phyloP scores from a whole-genome alignment of 805 yeast genomes.

The Kluyveromyces siamensis region DNA sequence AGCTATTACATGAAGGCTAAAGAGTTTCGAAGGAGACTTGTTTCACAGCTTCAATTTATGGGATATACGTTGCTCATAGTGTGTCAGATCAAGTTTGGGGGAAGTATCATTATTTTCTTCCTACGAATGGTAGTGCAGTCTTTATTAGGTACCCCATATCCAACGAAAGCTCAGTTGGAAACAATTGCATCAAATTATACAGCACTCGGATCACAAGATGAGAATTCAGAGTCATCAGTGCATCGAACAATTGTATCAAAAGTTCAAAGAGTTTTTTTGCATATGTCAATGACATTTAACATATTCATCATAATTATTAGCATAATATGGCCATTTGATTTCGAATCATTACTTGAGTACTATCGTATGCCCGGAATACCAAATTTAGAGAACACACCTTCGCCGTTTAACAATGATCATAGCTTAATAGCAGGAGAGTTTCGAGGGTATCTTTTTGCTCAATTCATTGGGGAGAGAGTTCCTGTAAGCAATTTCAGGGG shows the following conservation, averaged over 20 bases:
- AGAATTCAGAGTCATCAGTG: neutral
- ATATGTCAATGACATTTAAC: conserved; percentile 15
- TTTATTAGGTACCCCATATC: conserved; percentile 34
- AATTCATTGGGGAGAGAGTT: conserved; percentile 39
- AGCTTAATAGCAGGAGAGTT: conserved; percentile 23
- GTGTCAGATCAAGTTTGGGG: conserved; percentile 22
- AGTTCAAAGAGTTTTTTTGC: neutral
- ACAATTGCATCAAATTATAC: conserved; percentile 14
- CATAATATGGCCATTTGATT: conserved; percentile 26
- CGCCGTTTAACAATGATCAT: conserved; percentile 19
- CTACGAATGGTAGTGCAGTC: conserved; percentile 32
- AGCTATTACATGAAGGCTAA: neutral
- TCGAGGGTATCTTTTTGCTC: conserved; percentile 33
- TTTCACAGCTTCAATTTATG: conserved; percentile 11
- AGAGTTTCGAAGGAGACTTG: conserved; percentile 17
- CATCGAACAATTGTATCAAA: neutral
- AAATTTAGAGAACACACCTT: conserved; percentile 24
- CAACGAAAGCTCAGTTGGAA: conserved; percentile 21
- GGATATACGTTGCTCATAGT: conserved; percentile 18
- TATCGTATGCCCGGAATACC: conserved; percentile 4
- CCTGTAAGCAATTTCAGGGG: conserved; percentile 28
- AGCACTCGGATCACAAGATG: neutral
- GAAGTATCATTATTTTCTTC: conserved; percentile 18
- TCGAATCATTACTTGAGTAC: conserved; percentile 27
- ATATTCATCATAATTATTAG: conserved; percentile 11